phyloP scores from a whole-genome alignment of 2,329 filamentous ascomycete genomes.

The Ceratocystis alfenasii region DNA sequence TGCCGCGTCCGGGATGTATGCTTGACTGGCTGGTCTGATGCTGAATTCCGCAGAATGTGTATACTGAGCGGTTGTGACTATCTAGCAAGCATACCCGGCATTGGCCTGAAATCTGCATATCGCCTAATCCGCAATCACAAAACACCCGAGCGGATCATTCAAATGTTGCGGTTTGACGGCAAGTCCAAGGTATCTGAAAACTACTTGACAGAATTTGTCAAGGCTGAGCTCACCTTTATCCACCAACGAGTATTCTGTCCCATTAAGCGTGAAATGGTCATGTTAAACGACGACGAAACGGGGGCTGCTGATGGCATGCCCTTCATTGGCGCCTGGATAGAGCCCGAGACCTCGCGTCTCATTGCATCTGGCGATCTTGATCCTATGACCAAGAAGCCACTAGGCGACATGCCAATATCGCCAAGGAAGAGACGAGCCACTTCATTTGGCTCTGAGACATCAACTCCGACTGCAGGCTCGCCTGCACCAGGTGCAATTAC shows the following conservation, averaged over 20 bases:
- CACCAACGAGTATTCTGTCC: conserved; percentile 94
- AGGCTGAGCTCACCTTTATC: conserved; percentile 84
- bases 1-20: conserved; percentile 78
- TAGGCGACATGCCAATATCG: conserved; percentile 34
- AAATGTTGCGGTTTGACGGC: conserved; percentile 77
- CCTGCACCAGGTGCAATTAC: conserved; percentile 33
- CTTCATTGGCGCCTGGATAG: conserved; percentile 67
- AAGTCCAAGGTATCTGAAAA: conserved; percentile 68
- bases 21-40: conserved; percentile 81
- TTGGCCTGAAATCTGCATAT: conserved; percentile 90
- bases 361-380: conserved; percentile 76
- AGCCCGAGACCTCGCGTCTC: conserved; percentile 54
- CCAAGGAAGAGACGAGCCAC: conserved; percentile 17
- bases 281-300: conserved; percentile 55
- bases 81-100: conserved; percentile 66
- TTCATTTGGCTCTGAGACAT: conserved; percentile 14
- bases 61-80: conserved; percentile 97
- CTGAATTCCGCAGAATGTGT: conserved; percentile 86
- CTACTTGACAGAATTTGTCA: conserved; percentile 69
- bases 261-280: conserved; percentile 54
- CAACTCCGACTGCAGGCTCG: conserved; percentile 24
- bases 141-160: conserved; percentile 68
- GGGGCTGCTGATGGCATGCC: conserved; percentile 58
- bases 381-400: conserved; percentile 70
- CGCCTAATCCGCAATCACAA: conserved; percentile 83